Percentiles rank a stretch among this genome's conserved stretches.
These are phyloP conservation scores for Exophiala oligosperma DNA, from an alignment of 2,329 filamentous ascomycete species.

Conservation along the genomic window DNA sequence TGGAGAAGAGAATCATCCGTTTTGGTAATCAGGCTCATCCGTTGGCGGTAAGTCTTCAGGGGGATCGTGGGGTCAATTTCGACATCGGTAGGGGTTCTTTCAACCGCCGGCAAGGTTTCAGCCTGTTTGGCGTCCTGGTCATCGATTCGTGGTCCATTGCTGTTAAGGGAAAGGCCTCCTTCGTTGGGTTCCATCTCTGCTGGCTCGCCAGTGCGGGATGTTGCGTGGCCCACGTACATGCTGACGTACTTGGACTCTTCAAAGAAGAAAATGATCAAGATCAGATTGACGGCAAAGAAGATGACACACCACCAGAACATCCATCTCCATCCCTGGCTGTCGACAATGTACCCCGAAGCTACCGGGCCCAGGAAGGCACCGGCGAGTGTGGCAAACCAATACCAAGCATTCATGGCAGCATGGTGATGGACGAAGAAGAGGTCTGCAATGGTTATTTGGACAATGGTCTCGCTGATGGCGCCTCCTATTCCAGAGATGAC, in stretches of 20 bases:
- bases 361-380: constrained; percentile 38
- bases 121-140: not conserved
- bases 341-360: constrained; percentile 35
- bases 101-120: not conserved
- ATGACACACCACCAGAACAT: constrained; percentile 38
- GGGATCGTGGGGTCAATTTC: constrained; percentile 1
- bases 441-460: constrained; percentile 43
- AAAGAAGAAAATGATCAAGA: constrained; percentile 36
- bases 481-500: constrained; percentile 43
- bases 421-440: constrained; percentile 52
- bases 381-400: constrained; percentile 43
- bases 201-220: too few relatives aligned
- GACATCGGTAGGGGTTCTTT: not conserved
- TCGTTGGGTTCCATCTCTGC: not conserved
- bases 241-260: constrained; percentile 39
- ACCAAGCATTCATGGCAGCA: constrained; percentile 51
- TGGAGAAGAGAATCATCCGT: constrained; percentile 33
- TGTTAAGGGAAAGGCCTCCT: not conserved
- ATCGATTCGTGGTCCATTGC: not conserved
- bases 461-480: constrained; percentile 41
- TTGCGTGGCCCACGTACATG: constrained; percentile 15
- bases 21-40: constrained; percentile 1
- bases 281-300: constrained; percentile 32
- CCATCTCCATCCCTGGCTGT: constrained; percentile 37
- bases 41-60: constrained; percentile 6